Conservation (phyloP, 768 basidiomycete species). For the Agaricus sinodeliciosus region DNA sequence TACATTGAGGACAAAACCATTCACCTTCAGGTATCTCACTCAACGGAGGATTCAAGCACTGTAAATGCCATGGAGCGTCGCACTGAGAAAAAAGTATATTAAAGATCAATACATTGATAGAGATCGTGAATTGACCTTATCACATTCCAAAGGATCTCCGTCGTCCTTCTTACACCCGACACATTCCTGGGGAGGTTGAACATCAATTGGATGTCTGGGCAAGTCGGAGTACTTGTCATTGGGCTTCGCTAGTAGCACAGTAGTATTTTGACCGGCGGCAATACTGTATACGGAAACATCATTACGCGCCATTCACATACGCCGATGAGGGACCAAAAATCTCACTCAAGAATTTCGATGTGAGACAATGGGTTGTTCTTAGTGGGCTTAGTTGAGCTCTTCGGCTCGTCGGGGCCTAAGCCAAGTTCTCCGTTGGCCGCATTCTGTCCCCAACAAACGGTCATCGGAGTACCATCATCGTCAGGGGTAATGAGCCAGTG, state of each 20-base stretch:
- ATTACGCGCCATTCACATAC: not conserved
- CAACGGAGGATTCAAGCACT: constrained; percentile 77
- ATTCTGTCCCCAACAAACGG: constrained; percentile 81
- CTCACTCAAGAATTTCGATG: constrained; percentile 73
- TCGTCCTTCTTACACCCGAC: constrained; percentile 64
- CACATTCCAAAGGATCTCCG: constrained; percentile 81
- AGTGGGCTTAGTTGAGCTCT: constrained; percentile 82
- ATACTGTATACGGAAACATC: constrained; percentile 38
- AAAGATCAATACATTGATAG: not conserved
- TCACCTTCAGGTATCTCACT: constrained; percentile 76
- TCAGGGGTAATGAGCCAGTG: constrained; percentile 79
- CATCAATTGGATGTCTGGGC: constrained; percentile 71
- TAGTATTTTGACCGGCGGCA: constrained; percentile 82
- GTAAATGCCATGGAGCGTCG: constrained; percentile 81
- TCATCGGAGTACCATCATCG: constrained; percentile 71
- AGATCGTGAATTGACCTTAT: constrained; percentile 52
- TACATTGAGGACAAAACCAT: constrained; percentile 86
- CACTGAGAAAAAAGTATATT: constrained; percentile 44
- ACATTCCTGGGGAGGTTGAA: constrained; percentile 63
- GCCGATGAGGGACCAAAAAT: not conserved
- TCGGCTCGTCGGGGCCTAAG: constrained; percentile 71
- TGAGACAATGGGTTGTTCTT: constrained; percentile 64
- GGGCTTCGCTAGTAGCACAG: constrained; percentile 74
- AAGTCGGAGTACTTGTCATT: constrained; percentile 70
- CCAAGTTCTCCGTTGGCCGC: constrained; percentile 89